Evolutionary conservation across 2,329 filamentous ascomycete species (phyloP).

Genomic region (Aureobasidium sp.): DNA sequence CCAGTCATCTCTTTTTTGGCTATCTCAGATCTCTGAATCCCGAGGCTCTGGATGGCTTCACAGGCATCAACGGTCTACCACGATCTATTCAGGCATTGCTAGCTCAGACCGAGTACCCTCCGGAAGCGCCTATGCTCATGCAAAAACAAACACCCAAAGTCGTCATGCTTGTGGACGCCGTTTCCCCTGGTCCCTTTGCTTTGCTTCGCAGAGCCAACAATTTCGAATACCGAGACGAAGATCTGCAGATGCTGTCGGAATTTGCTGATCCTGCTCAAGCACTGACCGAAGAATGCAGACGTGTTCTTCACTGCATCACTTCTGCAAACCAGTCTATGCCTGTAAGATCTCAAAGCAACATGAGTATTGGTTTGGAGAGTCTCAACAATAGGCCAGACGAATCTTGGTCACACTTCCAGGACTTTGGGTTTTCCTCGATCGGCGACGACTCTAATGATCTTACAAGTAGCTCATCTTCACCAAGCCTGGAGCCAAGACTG

Average conservation of each 20-base stretch:
- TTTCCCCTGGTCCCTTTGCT: conserved; percentile 90
- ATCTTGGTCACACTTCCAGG: conserved; percentile 94
- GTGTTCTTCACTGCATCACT: conserved; percentile 83
- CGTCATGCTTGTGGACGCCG: conserved; percentile 91
- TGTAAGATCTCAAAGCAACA: conserved; percentile 41
- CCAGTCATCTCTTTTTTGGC: conserved; percentile 95
- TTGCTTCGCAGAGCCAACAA: conserved; percentile 84
- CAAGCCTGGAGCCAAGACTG: conserved; percentile 19
- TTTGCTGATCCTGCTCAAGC: conserved; percentile 84
- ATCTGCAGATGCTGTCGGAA: conserved; percentile 76
- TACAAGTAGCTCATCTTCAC: conserved; percentile 15
- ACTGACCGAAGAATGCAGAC: conserved; percentile 85
- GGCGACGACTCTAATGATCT: conserved; percentile 17
- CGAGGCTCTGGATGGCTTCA: conserved; percentile 58
- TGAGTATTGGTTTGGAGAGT: conserved; percentile 26
- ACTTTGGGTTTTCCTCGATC: conserved; percentile 78
- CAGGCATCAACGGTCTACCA: conserved; percentile 76
- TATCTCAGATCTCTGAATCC: conserved; percentile 86
- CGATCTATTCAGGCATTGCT: conserved; percentile 85
- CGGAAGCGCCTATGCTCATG: conserved; percentile 65
- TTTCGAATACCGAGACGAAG: conserved; percentile 89
- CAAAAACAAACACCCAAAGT: conserved; percentile 79
- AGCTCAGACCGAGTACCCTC: conserved; percentile 89
- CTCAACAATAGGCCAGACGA: conserved; percentile 60
- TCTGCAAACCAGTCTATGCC: conserved; percentile 73